Evolutionary conservation across 2,329 filamentous ascomycete genomes (phyloP).

Genomic region (Whalleya microplaca): DNA sequence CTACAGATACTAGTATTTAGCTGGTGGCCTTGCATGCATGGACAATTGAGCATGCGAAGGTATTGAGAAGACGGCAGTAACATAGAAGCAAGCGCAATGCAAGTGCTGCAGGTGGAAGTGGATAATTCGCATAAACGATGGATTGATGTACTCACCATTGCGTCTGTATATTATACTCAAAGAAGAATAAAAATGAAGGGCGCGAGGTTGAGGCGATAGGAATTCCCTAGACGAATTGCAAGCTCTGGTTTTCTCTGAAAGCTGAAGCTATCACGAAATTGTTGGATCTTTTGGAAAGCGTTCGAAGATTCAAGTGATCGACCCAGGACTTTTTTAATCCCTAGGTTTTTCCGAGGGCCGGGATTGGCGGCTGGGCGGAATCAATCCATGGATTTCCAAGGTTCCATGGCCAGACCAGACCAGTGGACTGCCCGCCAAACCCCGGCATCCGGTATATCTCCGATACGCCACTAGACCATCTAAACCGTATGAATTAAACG

Average conservation of each 20-base stretch:
- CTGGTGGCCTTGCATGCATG: neutral
- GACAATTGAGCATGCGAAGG: neutral
- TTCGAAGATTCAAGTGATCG: constrained; percentile 34
- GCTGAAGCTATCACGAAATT: constrained; percentile 29
- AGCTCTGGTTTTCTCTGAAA: constrained; percentile 14
- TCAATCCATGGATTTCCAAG: neutral
- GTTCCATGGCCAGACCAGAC: too few relatives aligned
- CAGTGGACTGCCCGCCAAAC: too few relatives aligned
- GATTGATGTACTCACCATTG: constrained; percentile 33
- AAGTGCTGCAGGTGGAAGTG: neutral
- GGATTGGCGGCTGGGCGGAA: constrained; percentile 1
- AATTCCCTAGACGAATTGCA: constrained; percentile 5
- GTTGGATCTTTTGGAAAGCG: constrained; percentile 35
- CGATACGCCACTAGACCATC: neutral
- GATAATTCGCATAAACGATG: neutral
- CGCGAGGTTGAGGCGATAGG: constrained; percentile 2
- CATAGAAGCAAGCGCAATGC: neutral
- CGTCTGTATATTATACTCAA: constrained; percentile 9
- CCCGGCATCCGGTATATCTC: neutral
- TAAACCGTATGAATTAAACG: too few relatives aligned
- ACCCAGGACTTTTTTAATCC: constrained; percentile 32
- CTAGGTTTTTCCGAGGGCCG: constrained; percentile 37
- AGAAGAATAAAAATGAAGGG: neutral
- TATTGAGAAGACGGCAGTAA: neutral
- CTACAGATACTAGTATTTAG: constrained; percentile 40